Conservation (phyloP, 2,329 filamentous ascomycete species). For the Penicillium sp. region DNA sequence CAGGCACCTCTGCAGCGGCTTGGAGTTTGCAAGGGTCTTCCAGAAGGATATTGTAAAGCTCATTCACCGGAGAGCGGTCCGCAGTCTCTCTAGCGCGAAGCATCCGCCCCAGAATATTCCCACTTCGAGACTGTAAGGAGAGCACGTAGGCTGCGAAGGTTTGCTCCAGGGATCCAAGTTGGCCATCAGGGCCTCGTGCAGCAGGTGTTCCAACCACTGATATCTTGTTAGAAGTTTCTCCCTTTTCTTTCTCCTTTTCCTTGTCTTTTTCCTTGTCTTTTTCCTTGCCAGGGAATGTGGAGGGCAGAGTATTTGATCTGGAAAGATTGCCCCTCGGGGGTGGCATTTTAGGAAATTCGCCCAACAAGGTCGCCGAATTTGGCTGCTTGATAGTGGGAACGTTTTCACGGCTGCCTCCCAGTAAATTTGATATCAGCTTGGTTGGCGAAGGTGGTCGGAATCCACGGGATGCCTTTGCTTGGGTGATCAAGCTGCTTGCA, state of each 20-base stretch:
- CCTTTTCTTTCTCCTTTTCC: slow-evolving; percentile 35
- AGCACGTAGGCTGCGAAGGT: slow-evolving; percentile 82
- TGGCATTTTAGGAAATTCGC: slow-evolving; percentile 47
- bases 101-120: slow-evolving; percentile 77
- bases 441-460: slow-evolving; percentile 83
- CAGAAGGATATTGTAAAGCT: slow-evolving; percentile 83
- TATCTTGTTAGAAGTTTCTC: slow-evolving; percentile 31
- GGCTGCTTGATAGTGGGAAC: slow-evolving; percentile 36
- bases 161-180: slow-evolving; percentile 74
- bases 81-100: slow-evolving; percentile 68
- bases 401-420: slow-evolving; percentile 57
- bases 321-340: slow-evolving; percentile 37
- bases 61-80: slow-evolving; percentile 80
- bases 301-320: slow-evolving; percentile 47
- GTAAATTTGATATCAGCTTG: slow-evolving; percentile 82
- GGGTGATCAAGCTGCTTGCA: slow-evolving; percentile 61
- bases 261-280: slow-evolving; percentile 47
- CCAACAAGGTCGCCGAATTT: slow-evolving; percentile 37
- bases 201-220: slow-evolving; percentile 56
- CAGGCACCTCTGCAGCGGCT: slow-evolving; percentile 69
- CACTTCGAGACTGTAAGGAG: slow-evolving; percentile 79
- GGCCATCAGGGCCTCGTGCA: slow-evolving; percentile 59
- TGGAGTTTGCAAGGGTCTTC: slow-evolving; percentile 80
- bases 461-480: slow-evolving; percentile 60
- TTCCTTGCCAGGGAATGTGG: slow-evolving; percentile 50